phyloP scores from a whole-genome alignment of 306 rosid genomes.

The Erythrophleum fordii region DNA sequence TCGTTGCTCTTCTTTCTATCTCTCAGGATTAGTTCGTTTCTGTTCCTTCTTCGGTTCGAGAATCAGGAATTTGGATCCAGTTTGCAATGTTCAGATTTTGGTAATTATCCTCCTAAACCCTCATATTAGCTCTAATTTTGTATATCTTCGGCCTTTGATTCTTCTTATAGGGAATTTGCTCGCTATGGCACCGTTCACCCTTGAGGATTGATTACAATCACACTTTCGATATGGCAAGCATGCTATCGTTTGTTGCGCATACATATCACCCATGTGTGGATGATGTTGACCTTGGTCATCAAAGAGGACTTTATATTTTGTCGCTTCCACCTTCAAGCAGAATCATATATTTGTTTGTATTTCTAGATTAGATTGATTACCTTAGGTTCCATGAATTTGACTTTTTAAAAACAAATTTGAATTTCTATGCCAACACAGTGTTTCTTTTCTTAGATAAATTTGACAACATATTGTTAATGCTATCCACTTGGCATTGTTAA shows the following conservation, averaged over 20 bases:
- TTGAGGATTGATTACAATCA: not conserved
- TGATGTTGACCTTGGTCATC: slow-evolving; percentile 1
- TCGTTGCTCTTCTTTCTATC: not conserved
- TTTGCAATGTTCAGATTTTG: slow-evolving; percentile 71
- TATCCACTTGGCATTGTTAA: not conserved
- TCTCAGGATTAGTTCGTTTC: slow-evolving; percentile 5
- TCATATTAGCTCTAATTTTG: not conserved
- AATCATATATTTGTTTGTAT: not conserved
- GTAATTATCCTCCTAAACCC: slow-evolving; percentile 41
- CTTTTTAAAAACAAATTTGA: not conserved
- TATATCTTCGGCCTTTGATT: not conserved
- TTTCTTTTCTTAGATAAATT: not conserved
- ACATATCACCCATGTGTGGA: not conserved
- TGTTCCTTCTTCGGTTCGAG: slow-evolving; percentile 5
- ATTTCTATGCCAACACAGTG: not conserved
- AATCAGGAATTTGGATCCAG: slow-evolving; percentile 24
- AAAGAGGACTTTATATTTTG: not conserved
- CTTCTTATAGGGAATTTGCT: not conserved
- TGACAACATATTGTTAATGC: not conserved
- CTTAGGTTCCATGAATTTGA: not conserved
- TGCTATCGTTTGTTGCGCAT: not conserved
- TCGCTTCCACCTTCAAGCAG: not conserved
- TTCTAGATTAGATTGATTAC: not conserved
- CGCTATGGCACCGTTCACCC: not conserved
- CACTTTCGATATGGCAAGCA: not conserved